These are phyloP conservation scores for Dorcoceras hygrometricum DNA, from an alignment of 257 asterid species.

Conservation along the genomic window DNA sequence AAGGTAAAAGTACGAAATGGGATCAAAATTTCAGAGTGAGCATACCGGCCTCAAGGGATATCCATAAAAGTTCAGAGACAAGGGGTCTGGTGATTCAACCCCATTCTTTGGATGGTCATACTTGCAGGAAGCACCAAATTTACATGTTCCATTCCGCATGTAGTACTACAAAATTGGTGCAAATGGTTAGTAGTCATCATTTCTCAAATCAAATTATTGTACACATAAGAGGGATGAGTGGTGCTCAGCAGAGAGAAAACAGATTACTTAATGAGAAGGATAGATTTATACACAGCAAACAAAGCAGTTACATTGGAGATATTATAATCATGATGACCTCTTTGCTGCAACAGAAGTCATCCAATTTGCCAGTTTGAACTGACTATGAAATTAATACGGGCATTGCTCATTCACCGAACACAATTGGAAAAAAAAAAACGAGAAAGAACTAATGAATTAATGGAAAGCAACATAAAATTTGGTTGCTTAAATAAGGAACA, in stretches of 20 bases:
- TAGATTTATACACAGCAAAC: constrained; percentile 2
- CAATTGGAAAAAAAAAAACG: neutral
- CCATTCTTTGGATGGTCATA: constrained; percentile 92
- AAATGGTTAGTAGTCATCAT: constrained; percentile 21
- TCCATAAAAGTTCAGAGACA: constrained; percentile 11
- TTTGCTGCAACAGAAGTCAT: neutral
- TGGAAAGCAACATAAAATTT: neutral
- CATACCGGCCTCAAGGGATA: constrained; percentile 29
- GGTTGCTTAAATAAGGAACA: neutral
- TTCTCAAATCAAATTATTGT: too few relatives aligned
- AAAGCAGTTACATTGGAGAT: neutral
- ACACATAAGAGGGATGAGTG: neutral
- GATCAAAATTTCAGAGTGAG: neutral
- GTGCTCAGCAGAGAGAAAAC: neutral
- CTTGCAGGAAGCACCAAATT: constrained; percentile 92
- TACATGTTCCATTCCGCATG: constrained; percentile 89
- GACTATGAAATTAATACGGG: neutral
- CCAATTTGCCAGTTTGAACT: neutral
- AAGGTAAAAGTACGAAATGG: neutral
- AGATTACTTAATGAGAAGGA: neutral
- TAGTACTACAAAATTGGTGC: constrained; percentile 60
- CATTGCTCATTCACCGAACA: too few relatives aligned
- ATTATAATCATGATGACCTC: too few relatives aligned
- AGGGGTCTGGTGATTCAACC: constrained; percentile 51
- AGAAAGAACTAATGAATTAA: neutral